Conservation (phyloP, 139 green algal genomes). For the Pseudopediastrum boryanum region DNA sequence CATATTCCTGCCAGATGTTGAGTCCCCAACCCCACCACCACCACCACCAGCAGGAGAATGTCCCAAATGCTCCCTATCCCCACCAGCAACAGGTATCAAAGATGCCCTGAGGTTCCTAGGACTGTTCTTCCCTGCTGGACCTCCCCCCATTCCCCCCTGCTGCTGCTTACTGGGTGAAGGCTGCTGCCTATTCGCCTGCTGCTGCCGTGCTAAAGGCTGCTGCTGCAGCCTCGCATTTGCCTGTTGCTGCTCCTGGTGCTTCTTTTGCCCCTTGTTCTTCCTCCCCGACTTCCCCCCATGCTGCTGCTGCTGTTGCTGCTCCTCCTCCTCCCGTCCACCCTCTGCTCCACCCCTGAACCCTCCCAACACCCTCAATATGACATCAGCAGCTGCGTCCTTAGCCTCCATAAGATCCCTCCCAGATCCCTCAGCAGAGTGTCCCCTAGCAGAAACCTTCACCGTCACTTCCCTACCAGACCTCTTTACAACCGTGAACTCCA, state of each 20-base stretch:
- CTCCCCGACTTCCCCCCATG: background rate
- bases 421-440: no score
- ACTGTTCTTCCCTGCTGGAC: conserved; percentile 11
- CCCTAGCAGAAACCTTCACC: no score
- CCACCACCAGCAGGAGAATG: conserved; percentile 7
- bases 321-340: no score
- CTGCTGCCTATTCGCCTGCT: background rate
- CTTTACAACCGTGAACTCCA: no score
- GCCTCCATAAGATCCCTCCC: no score
- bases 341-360: no score
- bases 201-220: conserved; percentile 5
- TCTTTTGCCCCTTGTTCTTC: background rate
- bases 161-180: background rate
- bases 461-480: no score
- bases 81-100: conserved; percentile 20
- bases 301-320: no score
- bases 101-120: background rate
- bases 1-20: no score
- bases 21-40: background rate
- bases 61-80: background rate
- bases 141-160: background rate
- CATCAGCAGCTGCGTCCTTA: no score
- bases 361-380: no score
- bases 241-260: conserved; percentile 11
- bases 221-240: background rate